Base-by-base conservation (phyloP, 2,329 filamentous ascomycete species). In the Colletotrichum shisoi region DNA sequence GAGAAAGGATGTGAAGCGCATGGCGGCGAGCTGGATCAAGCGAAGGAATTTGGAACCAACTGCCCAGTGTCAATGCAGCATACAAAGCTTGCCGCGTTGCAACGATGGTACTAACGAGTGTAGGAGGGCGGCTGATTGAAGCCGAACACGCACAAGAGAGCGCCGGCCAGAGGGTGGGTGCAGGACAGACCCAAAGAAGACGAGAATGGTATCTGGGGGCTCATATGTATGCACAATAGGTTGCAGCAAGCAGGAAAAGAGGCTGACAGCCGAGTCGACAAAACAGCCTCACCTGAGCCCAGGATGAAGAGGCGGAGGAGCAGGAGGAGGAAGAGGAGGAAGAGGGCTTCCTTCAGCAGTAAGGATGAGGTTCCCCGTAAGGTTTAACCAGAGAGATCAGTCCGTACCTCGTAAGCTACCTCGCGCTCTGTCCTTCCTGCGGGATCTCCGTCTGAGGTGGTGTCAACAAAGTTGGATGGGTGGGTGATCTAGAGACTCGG, bases 181-280 rank as follows among this genome's bases (percentile, higher is more conserved):
- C 62, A 66, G 57, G 42, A 46, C 51, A 58, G 56, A 51, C 49
- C 61, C 62, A 39, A 45, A 61, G 15, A n/a, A 52, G 57, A 6
- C 42, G 15, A n/a, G 27, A 19, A 45, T 67, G 62, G 66, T 68
- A 67, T 45, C 52, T 46, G 27, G 57, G 52, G 53, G 37, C 52
- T 46, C 66, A 68, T 68, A 68, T 66, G 62, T 67, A 68, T 60
- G 65, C 60, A 68, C 48, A 19, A 58, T 67, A 34, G 45, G 39
- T 21, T 53, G 48, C 61, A 59, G 31, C 40, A 34, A 59, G 49
- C 24, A 53, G 40, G 44, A 54, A 13, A 44, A 27, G 57, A 68
- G 63, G 63, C 62, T 58, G 51, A 67, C 45, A 62, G 57, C 66
- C 62, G 57, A 58, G 51, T 46, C 49, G 52, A 53, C 53, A 37